phyloP scores from a whole-genome alignment of 2,329 filamentous ascomycete species.

The Trichoderma harzianum region DNA sequence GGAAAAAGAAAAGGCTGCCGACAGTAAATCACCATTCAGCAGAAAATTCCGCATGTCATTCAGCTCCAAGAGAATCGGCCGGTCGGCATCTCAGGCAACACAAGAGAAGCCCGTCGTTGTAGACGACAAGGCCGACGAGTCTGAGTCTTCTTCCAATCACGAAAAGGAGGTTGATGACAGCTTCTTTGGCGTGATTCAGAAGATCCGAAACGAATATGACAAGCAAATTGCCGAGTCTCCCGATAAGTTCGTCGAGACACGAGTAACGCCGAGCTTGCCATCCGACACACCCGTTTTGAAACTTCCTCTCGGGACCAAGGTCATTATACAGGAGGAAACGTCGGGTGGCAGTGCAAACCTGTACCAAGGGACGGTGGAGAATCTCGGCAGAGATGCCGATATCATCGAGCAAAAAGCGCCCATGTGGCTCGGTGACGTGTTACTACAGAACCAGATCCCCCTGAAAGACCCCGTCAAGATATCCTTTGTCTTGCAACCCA shows the following conservation, averaged over 20 bases:
- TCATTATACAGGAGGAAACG: constrained; percentile 68
- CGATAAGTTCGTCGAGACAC: constrained; percentile 54
- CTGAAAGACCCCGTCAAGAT: constrained; percentile 92
- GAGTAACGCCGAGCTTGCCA: constrained; percentile 65
- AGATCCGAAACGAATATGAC: constrained; percentile 70
- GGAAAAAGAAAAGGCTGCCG: constrained; percentile 43
- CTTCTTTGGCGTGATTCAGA: constrained; percentile 69
- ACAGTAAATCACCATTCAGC: constrained; percentile 67
- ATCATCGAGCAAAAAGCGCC: constrained; percentile 82
- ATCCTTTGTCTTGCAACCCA: constrained; percentile 85
- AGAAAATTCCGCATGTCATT: constrained; percentile 87
- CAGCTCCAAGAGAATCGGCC: constrained; percentile 77
- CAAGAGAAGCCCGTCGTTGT: constrained; percentile 68
- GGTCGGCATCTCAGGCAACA: constrained; percentile 57
- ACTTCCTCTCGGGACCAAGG: constrained; percentile 62
- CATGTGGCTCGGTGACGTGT: constrained; percentile 86
- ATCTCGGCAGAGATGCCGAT: constrained; percentile 73
- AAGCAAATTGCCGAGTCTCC: constrained; percentile 58
- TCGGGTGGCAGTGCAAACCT: constrained; percentile 72
- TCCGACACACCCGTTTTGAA: constrained; percentile 75
- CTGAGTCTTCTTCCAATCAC: constrained; percentile 59
- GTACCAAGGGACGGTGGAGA: constrained; percentile 83
- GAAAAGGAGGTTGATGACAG: constrained; percentile 74
- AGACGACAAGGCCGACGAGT: constrained; percentile 74
- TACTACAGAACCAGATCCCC: constrained; percentile 78